A percentile compares a stretch with the other conserved stretches of the same genome.
These are phyloP conservation scores for Alternaria brassicicola DNA, from an alignment of 2,329 filamentous ascomycete species.

Conservation along the genomic window DNA sequence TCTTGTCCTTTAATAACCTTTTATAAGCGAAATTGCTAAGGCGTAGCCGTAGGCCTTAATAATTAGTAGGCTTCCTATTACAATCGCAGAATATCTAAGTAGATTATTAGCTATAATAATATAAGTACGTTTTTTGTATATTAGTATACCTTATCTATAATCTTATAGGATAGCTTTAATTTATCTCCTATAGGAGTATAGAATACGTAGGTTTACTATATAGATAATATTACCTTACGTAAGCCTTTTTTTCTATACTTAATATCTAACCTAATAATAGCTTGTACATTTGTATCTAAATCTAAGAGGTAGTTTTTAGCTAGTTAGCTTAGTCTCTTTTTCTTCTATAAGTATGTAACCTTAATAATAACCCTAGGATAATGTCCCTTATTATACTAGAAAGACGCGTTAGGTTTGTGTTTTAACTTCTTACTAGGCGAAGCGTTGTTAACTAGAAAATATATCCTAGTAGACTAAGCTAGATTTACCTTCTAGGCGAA, in stretches of 20 bases:
- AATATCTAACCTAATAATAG: constrained; percentile 25
- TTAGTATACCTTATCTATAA: constrained; percentile 9
- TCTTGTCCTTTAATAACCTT: constrained; percentile 18
- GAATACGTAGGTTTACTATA: constrained; percentile 12
- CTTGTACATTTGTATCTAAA: constrained; percentile 21
- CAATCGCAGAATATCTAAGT: not conserved
- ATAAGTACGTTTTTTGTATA: not conserved
- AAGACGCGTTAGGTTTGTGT: constrained; percentile 30
- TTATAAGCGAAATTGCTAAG: constrained; percentile 17
- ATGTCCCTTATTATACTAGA: constrained; percentile 27
- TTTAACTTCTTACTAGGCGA: constrained; percentile 20
- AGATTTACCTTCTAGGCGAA: constrained; percentile 30
- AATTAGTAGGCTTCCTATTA: not conserved
- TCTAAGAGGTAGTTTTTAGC: constrained; percentile 29
- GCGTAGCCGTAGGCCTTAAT: constrained; percentile 18
- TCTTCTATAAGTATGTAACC: constrained; percentile 26
- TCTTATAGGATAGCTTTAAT: constrained; percentile 10
- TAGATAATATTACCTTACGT: constrained; percentile 16
- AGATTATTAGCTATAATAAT: not conserved
- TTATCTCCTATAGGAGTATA: constrained; percentile 10
- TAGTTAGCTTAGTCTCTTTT: constrained; percentile 15
- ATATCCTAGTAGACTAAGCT: constrained; percentile 24
- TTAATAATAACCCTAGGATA: constrained; percentile 31
- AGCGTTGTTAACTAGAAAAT: constrained; percentile 6
- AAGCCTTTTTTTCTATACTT: constrained; percentile 18